Percentiles rank a stretch among this genome's conserved stretches.
Evolutionary conservation across 73 alveolate genomes (phyloP).

Genomic region (Tetrahymena borealis): DNA sequence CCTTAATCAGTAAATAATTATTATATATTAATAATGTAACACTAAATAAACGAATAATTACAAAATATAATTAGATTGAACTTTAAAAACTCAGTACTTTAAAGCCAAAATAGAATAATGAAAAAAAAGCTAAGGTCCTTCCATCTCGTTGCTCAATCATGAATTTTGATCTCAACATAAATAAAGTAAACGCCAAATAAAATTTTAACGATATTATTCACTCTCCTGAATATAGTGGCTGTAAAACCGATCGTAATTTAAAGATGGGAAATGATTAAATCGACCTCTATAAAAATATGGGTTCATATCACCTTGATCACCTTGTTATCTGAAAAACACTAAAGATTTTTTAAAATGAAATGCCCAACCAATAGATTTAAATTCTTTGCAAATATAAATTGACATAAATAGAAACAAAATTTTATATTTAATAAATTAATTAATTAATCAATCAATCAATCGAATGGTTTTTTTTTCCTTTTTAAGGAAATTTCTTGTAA

Average conservation of each 20-base stretch:
- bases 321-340: neutral
- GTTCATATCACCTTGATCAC: neutral
- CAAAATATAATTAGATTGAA: neutral
- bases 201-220: neutral
- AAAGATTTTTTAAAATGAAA: too few species aligned
- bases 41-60: neutral
- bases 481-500: too few species aligned
- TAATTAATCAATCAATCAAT: too few species aligned
- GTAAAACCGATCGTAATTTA: neutral
- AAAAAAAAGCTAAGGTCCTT: neutral
- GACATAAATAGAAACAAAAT: too few species aligned
- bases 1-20: neutral
- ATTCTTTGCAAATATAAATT: too few species aligned
- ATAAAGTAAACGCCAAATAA: neutral
- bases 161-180: neutral
- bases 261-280: neutral
- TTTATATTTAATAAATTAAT: too few species aligned
- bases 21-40: neutral
- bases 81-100: neutral
- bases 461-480: too few species aligned
- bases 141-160: neutral
- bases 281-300: neutral
- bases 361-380: too few species aligned
- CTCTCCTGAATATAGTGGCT: neutral
- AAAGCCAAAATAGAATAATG: neutral